These are phyloP conservation scores for Xylaria sp. DNA, from an alignment of 2,329 filamentous ascomycete species.

Conservation along the genomic window DNA sequence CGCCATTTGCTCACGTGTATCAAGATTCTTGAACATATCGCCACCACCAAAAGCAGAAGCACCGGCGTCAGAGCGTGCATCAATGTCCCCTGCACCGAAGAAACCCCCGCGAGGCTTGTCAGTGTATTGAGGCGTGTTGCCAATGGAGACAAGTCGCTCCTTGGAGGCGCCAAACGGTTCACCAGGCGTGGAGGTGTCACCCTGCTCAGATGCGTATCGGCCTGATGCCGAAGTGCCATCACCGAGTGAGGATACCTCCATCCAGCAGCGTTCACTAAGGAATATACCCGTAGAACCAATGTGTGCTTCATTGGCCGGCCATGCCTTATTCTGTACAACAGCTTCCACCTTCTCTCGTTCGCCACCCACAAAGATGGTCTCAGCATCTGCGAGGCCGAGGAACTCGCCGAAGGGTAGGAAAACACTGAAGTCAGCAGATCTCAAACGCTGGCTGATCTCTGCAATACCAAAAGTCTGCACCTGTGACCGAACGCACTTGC, in stretches of 20 bases:
- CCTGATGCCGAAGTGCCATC: slow-evolving; percentile 54
- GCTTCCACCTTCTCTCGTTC: slow-evolving; percentile 88
- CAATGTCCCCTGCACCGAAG: slow-evolving; percentile 72
- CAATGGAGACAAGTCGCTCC: slow-evolving; percentile 50
- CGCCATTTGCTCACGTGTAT: slow-evolving; percentile 89
- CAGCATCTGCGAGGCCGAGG: slow-evolving; percentile 77
- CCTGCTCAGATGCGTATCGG: slow-evolving; percentile 56
- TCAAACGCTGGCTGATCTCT: slow-evolving; percentile 88
- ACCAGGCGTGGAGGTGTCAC: slow-evolving; percentile 51
- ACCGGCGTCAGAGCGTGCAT: slow-evolving; percentile 85
- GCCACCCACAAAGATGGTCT: slow-evolving; percentile 81
- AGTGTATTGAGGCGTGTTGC: slow-evolving; percentile 56
- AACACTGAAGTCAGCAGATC: slow-evolving; percentile 90
- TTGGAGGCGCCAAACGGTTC: slow-evolving; percentile 59
- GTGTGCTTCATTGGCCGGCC: slow-evolving; percentile 86
- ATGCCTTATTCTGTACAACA: slow-evolving; percentile 86
- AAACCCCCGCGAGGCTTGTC: slow-evolving; percentile 76
- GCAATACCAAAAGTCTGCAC: slow-evolving; percentile 94
- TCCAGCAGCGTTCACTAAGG: slow-evolving; percentile 91
- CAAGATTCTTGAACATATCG: slow-evolving; percentile 97
- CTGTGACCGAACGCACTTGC: slow-evolving; percentile 93
- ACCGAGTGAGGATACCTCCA: slow-evolving; percentile 73
- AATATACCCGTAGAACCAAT: slow-evolving; percentile 92
- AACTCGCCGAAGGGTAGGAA: slow-evolving; percentile 97
- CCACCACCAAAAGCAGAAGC: slow-evolving; percentile 85